Base-by-base conservation (phyloP, 306 rosid genomes). In the Oxytropis ochrocephala region DNA sequence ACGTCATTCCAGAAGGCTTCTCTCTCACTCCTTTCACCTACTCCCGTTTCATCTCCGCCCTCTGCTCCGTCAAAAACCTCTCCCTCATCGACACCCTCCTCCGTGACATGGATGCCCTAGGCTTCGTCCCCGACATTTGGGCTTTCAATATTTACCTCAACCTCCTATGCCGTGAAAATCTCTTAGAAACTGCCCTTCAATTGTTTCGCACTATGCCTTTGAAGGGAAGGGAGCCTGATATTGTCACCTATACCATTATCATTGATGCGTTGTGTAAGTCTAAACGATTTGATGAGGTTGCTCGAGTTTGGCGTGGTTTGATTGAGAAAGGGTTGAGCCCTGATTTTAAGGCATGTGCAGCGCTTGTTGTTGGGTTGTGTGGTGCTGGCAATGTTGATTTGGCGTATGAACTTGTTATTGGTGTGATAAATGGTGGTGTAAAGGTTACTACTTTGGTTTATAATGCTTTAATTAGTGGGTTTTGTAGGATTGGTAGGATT, bases 11-110 rank as follows among this genome's bases (percentile, higher is more conserved):
- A 4, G 74, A 55, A 11, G 98, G 98, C 1, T 90, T 90, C 81
- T 90, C 97, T 35, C 78, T 94, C 41, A 63, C 83, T 48, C 91
- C 96, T 0, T 90, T 94, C 78, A 94, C 98, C 8, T 94, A 87
- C 82, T 93, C 98, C 5, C 89, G 97, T 80, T 89, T 90, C 86
- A 90, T 94, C 73, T 74, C 92, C 44, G 96, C 88, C 5, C 77
- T 94, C 27, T 90, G 97, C 48, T n/a, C 76, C 47, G 55, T 80
- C 51, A 78, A 77, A 11, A 78, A 85, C 67, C 82, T 90, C 42
- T 19, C 63, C 5, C 81, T 87, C 70, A 84, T 94, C 38, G 83
- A 87, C 12, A 80, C 74, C 19, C 89, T 94, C 3, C 81, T 94
- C 6, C 50, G 51, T 0, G 92, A 94, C 78, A 88, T 90, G 92